Conservation (phyloP, 2,329 filamentous ascomycete species). For the Penicillium sp. region DNA sequence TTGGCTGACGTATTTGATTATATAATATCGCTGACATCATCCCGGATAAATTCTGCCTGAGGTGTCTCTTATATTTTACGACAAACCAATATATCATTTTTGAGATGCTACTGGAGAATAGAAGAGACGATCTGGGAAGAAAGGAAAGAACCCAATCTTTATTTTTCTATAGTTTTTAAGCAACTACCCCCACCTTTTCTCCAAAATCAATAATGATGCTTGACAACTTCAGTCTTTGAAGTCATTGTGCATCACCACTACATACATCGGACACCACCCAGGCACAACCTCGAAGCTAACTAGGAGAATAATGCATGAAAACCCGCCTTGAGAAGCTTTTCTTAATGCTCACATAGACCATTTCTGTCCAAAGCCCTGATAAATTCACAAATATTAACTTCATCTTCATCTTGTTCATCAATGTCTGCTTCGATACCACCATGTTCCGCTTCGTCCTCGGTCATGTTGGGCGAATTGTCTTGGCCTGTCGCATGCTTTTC, state of each 20-base stretch:
- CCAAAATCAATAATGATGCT: background rate
- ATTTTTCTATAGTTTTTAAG: background rate
- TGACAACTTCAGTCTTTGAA: background rate
- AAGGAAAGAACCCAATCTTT: background rate
- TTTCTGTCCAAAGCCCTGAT: background rate
- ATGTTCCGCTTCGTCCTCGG: background rate
- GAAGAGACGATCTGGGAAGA: background rate
- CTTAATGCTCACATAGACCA: background rate
- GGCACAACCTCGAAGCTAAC: background rate
- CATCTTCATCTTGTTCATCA: background rate
- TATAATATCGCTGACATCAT: constrained; percentile 2
- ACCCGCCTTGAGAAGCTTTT: background rate
- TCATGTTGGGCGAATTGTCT: background rate
- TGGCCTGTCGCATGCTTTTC: background rate
- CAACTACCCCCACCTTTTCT: background rate
- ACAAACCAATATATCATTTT: background rate
- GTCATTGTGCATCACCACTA: background rate
- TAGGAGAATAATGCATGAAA: background rate
- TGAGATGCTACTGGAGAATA: background rate
- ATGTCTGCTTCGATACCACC: background rate
- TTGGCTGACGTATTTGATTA: constrained; percentile 10
- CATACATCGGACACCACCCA: background rate
- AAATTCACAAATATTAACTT: background rate
- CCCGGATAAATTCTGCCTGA: background rate
- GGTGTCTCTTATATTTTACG: background rate